A percentile compares a stretch with the other conserved stretches of the same genome.
These are phyloP conservation scores for Dichomitus squalens DNA, from an alignment of 1,284 basidiomycete genomes.

Conservation along the genomic window DNA sequence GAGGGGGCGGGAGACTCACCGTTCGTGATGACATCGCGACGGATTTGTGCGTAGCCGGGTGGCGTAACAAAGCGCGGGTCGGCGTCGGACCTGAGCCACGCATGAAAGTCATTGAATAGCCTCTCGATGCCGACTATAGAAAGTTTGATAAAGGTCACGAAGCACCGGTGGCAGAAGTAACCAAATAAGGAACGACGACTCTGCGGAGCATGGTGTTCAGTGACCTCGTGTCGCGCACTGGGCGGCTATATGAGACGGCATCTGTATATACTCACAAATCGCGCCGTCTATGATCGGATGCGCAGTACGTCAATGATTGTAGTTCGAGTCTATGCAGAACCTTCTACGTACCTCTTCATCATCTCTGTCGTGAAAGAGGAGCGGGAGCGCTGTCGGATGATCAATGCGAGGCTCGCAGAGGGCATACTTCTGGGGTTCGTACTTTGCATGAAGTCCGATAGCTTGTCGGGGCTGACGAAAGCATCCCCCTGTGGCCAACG, in stretches of 20 bases:
- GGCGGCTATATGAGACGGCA: neutral
- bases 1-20: conserved; percentile 36
- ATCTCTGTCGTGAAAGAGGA: conserved; percentile 23
- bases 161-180: conserved; percentile 75
- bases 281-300: conserved; percentile 10
- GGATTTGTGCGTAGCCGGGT: conserved; percentile 43
- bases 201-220: conserved; percentile 32
- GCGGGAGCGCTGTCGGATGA: conserved; percentile 11
- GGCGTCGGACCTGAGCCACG: conserved; percentile 53
- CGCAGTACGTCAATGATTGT: neutral
- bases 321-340: neutral
- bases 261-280: conserved; percentile 24
- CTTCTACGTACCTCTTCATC: conserved; percentile 30
- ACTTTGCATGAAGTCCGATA: conserved; percentile 69
- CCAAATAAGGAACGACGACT: conserved; percentile 77
- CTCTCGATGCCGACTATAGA: conserved; percentile 68
- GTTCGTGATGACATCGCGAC: conserved; percentile 60
- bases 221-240: neutral
- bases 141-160: conserved; percentile 71
- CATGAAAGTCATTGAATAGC: conserved; percentile 62
- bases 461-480: conserved; percentile 54
- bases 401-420: neutral
- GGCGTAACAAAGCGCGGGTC: conserved; percentile 29
- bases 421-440: neutral
- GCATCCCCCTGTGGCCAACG: conserved; percentile 38